Evolutionary conservation across 2,329 filamentous ascomycete species (phyloP), one percentile per base, ranked within the genome.

Genomic region (Ascomycota sp.): DNA sequence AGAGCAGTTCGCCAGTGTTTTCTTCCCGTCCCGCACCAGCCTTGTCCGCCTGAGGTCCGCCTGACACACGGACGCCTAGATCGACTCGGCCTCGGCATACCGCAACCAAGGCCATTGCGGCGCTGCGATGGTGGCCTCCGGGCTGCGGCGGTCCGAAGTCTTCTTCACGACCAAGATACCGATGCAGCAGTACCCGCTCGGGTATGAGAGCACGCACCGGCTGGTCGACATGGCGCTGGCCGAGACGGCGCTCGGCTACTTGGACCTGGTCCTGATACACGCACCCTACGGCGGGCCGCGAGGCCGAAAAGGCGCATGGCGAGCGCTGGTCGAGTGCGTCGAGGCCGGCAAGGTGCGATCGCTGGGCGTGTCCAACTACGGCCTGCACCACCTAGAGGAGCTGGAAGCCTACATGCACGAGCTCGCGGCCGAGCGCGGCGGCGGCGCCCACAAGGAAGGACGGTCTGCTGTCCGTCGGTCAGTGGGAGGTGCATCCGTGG

Each of bases 401-500:
- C 52, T 75, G 20, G 63, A 70, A 47, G 45, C 43, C 32, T 61
- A 71, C 47, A 72, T 70, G 33, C 55, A 53, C 31, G 66, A 74
- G 47, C 63, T 74, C 1, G 74, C 78, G 42, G 44, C 47, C 12
- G 67, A 69, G 48, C 62, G 65, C 26, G 63, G 70, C 27, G 69
- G 68, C 2, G 54, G 58, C 39, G n/a, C n/a, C n/a, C n/a, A n/a
- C n/a, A n/a, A n/a, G n/a, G n/a, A n/a, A n/a, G n/a, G 72, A 69
- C 27, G 80, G 80, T 17, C 57, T 80, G 25, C 65, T 93, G 43
- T 77, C 74, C 35, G 77, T 93, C 23, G 83, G 81, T 25, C 85
- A 93, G 53, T 82, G 77, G 52, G 85, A 94, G 53, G 56, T 94
- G 8, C 85, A 94, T 51, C 85, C 85, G 1, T 94, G 82, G 83